A percentile compares a stretch with the other conserved stretches of the same genome.
These are phyloP conservation scores for Mimosa bimucronata DNA, from an alignment of 306 rosid genomes.

Conservation along the genomic window DNA sequence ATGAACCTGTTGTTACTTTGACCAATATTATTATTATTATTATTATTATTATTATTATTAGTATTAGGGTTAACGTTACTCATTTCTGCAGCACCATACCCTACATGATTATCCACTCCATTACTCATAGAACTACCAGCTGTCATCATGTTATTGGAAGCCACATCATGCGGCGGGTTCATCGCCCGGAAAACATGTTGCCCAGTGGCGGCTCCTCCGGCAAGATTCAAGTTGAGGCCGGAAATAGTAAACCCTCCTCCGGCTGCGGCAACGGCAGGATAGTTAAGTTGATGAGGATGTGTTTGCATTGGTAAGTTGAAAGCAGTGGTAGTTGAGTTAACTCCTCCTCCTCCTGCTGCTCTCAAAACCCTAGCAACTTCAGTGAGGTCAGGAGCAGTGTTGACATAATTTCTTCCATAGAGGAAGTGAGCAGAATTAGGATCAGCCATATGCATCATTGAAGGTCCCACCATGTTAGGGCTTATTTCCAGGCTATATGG, in stretches of 20 bases:
- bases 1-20: slow-evolving; percentile 50
- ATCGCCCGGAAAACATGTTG: slow-evolving; percentile 48
- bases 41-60: slow-evolving; percentile 35
- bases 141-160: slow-evolving; percentile 47
- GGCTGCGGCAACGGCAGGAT: slow-evolving; percentile 41
- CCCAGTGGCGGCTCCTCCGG: slow-evolving; percentile 41
- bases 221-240: slow-evolving; percentile 70
- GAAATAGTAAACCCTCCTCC: slow-evolving; percentile 67
- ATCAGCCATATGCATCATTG: slow-evolving; percentile 71
- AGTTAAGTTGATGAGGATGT: slow-evolving; percentile 43
- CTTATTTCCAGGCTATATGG: slow-evolving; percentile 69
- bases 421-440: slow-evolving; percentile 50
- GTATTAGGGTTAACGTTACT: slow-evolving; percentile 31
- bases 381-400: slow-evolving; percentile 57
- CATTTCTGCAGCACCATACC: slow-evolving; percentile 58
- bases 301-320: slow-evolving; percentile 51
- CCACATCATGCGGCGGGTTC: slow-evolving; percentile 46
- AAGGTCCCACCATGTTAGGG: slow-evolving; percentile 47
- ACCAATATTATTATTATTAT: slow-evolving; percentile 33
- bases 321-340: slow-evolving; percentile 33
- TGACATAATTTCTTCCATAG: slow-evolving; percentile 62
- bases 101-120: slow-evolving; percentile 44
- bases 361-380: slow-evolving; percentile 66
- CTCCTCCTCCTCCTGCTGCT: slow-evolving; percentile 39
- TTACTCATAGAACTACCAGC: slow-evolving; percentile 32